Evolutionary conservation across 116 monocot species (phyloP).

Genomic region (Zostera marina): DNA sequence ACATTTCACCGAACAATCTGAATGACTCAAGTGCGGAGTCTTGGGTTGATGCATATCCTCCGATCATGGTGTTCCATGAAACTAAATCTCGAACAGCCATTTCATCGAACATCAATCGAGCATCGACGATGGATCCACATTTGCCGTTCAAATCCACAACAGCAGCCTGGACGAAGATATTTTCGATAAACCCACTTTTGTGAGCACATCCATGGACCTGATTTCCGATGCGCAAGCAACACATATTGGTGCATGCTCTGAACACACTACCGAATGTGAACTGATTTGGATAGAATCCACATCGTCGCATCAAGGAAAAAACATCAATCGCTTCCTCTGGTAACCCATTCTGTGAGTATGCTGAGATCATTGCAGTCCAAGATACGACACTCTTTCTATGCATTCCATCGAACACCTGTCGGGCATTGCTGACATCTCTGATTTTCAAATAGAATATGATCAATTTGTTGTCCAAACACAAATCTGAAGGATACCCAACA

Average conservation of each 20-base stretch:
- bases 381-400: conserved; percentile 35
- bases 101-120: conserved; percentile 26
- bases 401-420: conserved; percentile 57
- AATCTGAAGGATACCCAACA: conserved; percentile 10
- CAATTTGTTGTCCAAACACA: conserved; percentile 33
- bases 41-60: conserved; percentile 30
- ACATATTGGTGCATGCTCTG: conserved; percentile 24
- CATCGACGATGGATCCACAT: conserved; percentile 38
- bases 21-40: conserved; percentile 29
- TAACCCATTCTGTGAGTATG: conserved; percentile 33
- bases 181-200: conserved; percentile 34
- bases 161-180: conserved; percentile 51
- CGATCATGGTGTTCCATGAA: conserved; percentile 67
- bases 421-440: conserved; percentile 26
- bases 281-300: conserved; percentile 36
- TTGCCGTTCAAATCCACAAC: conserved; percentile 59
- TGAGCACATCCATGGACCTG: conserved; percentile 46
- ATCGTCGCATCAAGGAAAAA: conserved; percentile 32
- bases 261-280: conserved; percentile 55
- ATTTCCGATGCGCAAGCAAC: conserved; percentile 18
- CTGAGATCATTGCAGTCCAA: conserved; percentile 68
- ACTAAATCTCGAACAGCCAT: conserved; percentile 47
- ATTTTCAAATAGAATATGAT: conserved; percentile 35
- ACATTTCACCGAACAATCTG: conserved; percentile 31
- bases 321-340: conserved; percentile 24